Base-by-base conservation (phyloP, 2,329 filamentous ascomycete species). In the Leptographium procerum region DNA sequence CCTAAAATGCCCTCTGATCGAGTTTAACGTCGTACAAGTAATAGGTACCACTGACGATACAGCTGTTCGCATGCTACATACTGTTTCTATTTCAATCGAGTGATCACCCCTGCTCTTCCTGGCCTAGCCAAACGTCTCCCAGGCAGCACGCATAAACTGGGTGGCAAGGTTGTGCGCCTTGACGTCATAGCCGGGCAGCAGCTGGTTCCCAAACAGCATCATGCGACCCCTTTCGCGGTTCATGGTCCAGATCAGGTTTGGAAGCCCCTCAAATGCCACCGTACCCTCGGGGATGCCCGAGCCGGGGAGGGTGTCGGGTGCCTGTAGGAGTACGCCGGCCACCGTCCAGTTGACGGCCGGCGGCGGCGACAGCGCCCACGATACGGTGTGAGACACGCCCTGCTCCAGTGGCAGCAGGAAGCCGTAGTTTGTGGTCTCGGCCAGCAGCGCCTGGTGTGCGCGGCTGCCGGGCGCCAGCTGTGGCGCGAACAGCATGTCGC, bases 221-320 rank as follows among this genome's bases (percentile, higher is more conserved):
- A 56, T 54, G 28, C 51, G 56, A 4, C 59, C 59, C 47, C 52
- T 57, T 29, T 60, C 55, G 19, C 59, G 40, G 29, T 60, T 60
- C 59, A 60, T 58, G n/a, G 52, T 57, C 59, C 56, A 58, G n/a
- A 58, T 57, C 2, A 60, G 7, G n/a, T 60, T 60, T 14, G 59
- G 59, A 16, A 33, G 47, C 11, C 56, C 59, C 26, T 60, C 59
- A 43, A 55, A 60, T 6, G 59, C 34, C 29, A 60, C 56, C 3
- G 59, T 57, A 4, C 59, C 59, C 26, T 29, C 22, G 19, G 59
- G 59, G 14, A 58, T 36, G 43, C 56, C 51, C 16, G 52, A 52
- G 24, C 47, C 43, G 9, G 59, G 51, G 8, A 60, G 59, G 9
- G 24, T 34, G 11, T 57, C 43, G 16, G 57, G 54, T 26, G 22